phyloP scores from a whole-genome alignment of 352 stramenopile species.

The Globisporangium irregulare region DNA sequence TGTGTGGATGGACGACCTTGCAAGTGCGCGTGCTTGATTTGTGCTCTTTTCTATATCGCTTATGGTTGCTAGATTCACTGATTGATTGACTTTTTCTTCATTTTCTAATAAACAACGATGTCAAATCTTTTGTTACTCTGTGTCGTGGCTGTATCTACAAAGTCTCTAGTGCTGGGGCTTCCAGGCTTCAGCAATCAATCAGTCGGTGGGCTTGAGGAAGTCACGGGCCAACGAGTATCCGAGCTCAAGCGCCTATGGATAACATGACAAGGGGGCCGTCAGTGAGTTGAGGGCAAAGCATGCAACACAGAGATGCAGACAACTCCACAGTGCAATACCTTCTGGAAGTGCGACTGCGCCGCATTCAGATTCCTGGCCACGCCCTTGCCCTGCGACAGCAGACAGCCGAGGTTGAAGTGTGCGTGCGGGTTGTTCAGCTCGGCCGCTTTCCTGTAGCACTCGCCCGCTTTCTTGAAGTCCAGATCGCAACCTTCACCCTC shows the following conservation, averaged over 20 bases:
- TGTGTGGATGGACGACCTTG: neutral
- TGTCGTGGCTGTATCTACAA: neutral
- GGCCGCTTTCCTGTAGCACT: conserved; percentile 53
- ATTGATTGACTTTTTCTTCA: neutral
- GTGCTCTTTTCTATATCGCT: neutral
- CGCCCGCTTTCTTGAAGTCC: conserved; percentile 51
- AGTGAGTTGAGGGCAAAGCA: neutral
- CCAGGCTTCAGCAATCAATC: neutral
- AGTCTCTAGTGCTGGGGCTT: neutral
- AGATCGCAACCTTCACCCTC: conserved; percentile 73
- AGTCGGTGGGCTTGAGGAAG: conserved; percentile 31
- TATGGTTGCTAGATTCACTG: neutral
- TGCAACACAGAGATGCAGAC: neutral
- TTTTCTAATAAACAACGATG: neutral
- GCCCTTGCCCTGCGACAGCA: conserved; percentile 62
- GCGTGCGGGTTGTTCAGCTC: conserved; percentile 48
- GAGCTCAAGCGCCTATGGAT: conserved; percentile 38
- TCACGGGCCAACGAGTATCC: conserved; percentile 58
- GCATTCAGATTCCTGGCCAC: conserved; percentile 50
- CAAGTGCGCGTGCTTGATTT: neutral
- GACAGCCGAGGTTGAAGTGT: conserved; percentile 77
- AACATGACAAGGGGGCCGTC: neutral
- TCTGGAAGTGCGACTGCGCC: conserved; percentile 59
- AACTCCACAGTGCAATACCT: conserved; percentile 18
- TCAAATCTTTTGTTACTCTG: neutral